Evolutionary conservation across 1,284 basidiomycete species (phyloP), one percentile per base, ranked within the genome.

Genomic region (Ganoderma boninense): DNA sequence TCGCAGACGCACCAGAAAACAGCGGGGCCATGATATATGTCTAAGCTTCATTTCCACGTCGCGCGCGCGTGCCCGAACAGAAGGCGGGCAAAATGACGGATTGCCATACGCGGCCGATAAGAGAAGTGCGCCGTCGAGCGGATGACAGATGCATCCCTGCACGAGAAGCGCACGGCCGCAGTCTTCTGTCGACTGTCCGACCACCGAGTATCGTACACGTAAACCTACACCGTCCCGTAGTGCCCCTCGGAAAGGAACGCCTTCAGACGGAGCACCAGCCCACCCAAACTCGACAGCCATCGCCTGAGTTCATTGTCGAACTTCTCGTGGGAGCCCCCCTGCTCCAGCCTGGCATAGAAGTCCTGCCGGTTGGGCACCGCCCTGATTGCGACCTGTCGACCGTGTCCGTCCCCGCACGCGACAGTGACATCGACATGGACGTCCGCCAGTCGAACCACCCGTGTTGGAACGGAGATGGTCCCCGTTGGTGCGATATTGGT

Each of bases 291-390:
- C 3, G 79, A 80, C 32, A 98, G 87, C 97, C 97, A 99, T 72
- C 88, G 90, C 56, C 84, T 82, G 43, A 99, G 86, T 80, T 96
- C 94, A 11, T 77, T 80, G 64, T 93, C 87, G 62, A 99, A 92
- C 76, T 90, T 91, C 66, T 92, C 92, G 29, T 88, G 83, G 23
- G 91, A 87, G 26, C 92, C 95, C 43, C 97, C 92, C 83, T 98
- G 95, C 29, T 90, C 87, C 64, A 99, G 88, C 74, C 95, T 92
- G 61, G 85, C 83, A 82, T 96, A 96, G 80, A 99, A 98, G 72
- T 95, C 94, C 43, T 86, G 85, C 61, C 97, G 92, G 78, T 92
- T 90, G 1, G 97, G 97, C 72, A 95, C 97, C 0, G 97, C 95
- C 77, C 94, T 94, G 83, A 99, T 96, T 10, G 97, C 97, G 68